A percentile compares a stretch with the other conserved stretches of the same genome.
Conservation (phyloP, 1,284 basidiomycete species). For the Boletus semigastroideus region DNA sequence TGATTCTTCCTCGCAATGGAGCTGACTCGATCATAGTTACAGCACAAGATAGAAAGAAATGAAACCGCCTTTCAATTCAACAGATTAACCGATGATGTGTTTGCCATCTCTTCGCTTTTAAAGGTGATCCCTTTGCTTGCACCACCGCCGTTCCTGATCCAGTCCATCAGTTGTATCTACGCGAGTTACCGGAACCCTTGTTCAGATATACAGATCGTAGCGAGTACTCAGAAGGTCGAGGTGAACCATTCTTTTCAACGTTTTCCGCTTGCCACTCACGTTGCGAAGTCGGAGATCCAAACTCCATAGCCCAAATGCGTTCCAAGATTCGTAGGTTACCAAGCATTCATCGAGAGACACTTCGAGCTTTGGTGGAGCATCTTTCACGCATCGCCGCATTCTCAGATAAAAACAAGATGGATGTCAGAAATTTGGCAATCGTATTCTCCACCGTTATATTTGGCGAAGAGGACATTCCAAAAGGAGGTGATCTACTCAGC, state of each 20-base stretch:
- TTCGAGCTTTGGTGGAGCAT: conserved; percentile 88
- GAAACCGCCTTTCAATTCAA: conserved; percentile 85
- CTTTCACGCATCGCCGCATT: conserved; percentile 74
- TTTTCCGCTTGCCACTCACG: conserved; percentile 6
- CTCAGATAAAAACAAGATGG: conserved; percentile 90
- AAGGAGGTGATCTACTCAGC: conserved; percentile 69
- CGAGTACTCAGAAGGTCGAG: conserved; percentile 76
- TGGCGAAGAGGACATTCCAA: conserved; percentile 84
- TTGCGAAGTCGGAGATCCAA: conserved; percentile 61
- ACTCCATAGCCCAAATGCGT: conserved; percentile 71
- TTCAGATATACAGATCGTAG: conserved; percentile 87
- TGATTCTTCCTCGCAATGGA: background rate
- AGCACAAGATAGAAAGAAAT: conserved; percentile 88
- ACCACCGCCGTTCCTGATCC: conserved; percentile 11
- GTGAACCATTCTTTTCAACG: conserved; percentile 38
- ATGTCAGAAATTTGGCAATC: conserved; percentile 84
- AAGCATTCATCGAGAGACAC: conserved; percentile 84
- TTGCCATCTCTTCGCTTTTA: conserved; percentile 86
- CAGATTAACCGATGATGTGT: conserved; percentile 77
- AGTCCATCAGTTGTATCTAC: conserved; percentile 68
- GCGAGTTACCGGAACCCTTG: conserved; percentile 92
- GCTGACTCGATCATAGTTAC: conserved; percentile 52
- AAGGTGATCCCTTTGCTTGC: conserved; percentile 57
- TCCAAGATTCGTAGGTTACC: conserved; percentile 84
- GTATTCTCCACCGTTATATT: conserved; percentile 86